phyloP scores from a whole-genome alignment of 2,329 filamentous ascomycete species.

The Corynespora cassiicola region DNA sequence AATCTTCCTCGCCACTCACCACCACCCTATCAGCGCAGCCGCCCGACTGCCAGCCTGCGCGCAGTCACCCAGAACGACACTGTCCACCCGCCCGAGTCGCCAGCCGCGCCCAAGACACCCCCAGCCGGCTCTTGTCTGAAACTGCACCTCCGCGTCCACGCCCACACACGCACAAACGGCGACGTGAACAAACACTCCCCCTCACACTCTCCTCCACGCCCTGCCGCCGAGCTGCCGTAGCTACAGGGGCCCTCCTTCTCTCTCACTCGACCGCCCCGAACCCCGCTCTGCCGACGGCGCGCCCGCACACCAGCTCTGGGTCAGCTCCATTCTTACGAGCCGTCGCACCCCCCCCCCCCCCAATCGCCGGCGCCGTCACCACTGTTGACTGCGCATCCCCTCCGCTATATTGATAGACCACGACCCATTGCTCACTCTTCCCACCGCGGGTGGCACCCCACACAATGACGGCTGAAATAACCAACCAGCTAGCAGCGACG shows the following conservation, averaged over 20 bases:
- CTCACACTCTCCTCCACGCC: conserved; percentile 17
- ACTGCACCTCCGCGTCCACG: conserved; percentile 21
- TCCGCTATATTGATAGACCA: too few species aligned
- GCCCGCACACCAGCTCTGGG: conserved; percentile 19
- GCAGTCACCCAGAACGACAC: conserved; percentile 2
- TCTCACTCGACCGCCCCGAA: conserved; percentile 13
- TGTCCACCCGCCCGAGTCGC: not conserved
- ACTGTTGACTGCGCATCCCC: too few species aligned
- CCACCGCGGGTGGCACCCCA: conserved; percentile 31
- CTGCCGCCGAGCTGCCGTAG: conserved; percentile 18
- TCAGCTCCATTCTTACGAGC: conserved; percentile 22
- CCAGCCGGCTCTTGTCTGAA: conserved; percentile 24
- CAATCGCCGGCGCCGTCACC: conserved; percentile 25
- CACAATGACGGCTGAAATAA: conserved; percentile 58
- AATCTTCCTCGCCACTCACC: too few species aligned
- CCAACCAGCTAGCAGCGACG: conserved; percentile 64
- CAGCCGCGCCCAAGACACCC: conserved; percentile 2
- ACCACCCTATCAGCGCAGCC: too few species aligned
- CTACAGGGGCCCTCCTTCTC: conserved; percentile 18
- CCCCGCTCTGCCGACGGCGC: conserved; percentile 18
- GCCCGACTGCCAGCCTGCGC: too few species aligned
- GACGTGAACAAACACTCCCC: conserved; percentile 5
- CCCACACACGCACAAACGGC: conserved; percentile 1
- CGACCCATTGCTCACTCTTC: conserved; percentile 18
- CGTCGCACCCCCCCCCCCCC: conserved; percentile 17